These are phyloP conservation scores for Aspergillus transmontanensis DNA, from an alignment of 2,329 filamentous ascomycete genomes.

Conservation along the genomic window DNA sequence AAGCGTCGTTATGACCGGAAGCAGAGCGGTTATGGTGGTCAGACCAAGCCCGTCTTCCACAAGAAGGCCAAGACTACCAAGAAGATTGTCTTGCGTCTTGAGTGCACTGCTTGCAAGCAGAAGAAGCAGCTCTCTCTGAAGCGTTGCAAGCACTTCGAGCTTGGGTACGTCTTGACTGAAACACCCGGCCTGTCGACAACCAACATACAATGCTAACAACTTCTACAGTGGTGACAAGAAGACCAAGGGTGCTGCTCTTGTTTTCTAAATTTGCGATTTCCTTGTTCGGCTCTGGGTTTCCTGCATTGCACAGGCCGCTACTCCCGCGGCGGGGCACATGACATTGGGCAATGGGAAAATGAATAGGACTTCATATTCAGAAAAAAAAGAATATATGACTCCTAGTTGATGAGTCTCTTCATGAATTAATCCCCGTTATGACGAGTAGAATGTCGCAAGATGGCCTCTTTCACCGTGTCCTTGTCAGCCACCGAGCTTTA, in stretches of 20 bases:
- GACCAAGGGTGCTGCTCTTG: constrained; percentile 99
- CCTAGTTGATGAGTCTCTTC: constrained; percentile 37
- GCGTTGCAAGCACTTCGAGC: constrained; percentile 99
- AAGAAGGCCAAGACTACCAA: constrained; percentile 99
- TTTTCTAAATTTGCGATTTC: constrained; percentile 77
- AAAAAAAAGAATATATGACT: constrained; percentile 41
- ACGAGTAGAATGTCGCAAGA: constrained; percentile 1
- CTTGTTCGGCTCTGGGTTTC: constrained; percentile 48
- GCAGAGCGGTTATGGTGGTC: constrained; percentile 99
- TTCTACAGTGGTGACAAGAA: constrained; percentile 96
- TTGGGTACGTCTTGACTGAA: constrained; percentile 71
- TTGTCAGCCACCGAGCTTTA: background rate
- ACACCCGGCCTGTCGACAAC: background rate
- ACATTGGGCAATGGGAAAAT: constrained; percentile 45
- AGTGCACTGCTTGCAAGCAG: constrained; percentile 97
- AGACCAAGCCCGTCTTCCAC: constrained; percentile 99
- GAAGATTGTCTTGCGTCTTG: constrained; percentile 98
- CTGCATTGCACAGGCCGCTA: constrained; percentile 41
- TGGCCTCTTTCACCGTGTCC: background rate
- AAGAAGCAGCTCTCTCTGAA: constrained; percentile 98
- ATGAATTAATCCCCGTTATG: constrained; percentile 19
- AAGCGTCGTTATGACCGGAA: constrained; percentile 99
- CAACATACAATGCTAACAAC: constrained; percentile 44
- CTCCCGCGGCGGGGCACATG: constrained; percentile 37
- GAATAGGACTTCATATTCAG: constrained; percentile 46